Evolutionary conservation across 139 green algal genomes (phyloP), one percentile per base, ranked within the genome.

Genomic region (Micractinium conductrix): DNA sequence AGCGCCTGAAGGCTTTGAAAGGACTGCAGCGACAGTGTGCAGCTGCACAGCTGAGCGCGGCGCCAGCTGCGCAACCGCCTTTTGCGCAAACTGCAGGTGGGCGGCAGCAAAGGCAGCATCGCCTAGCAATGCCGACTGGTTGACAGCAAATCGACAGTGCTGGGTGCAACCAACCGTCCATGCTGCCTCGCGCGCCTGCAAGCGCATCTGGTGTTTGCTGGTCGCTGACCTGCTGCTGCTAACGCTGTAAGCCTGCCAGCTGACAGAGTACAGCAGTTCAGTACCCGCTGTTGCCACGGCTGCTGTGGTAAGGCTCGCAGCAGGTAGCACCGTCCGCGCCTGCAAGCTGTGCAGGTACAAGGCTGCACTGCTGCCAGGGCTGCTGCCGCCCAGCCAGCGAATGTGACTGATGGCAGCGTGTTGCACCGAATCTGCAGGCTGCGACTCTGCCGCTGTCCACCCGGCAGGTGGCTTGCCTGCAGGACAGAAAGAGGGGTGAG

Each of bases 181-280:
- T n/a, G n/a, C n/a, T n/a, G n/a, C n/a, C n/a, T n/a, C n/a, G n/a
- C n/a, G n/a, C n/a, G n/a, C n/a, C n/a, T n/a, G n/a, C n/a, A n/a
- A n/a, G n/a, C n/a, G n/a, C n/a, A n/a, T n/a, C n/a, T n/a, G n/a
- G n/a, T n/a, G n/a, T n/a, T n/a, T n/a, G n/a, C n/a, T n/a, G n/a
- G n/a, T n/a, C n/a, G n/a, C n/a, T n/a, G n/a, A n/a, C n/a, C n/a
- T n/a, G n/a, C n/a, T n/a, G n/a, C n/a, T n/a, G n/a, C n/a, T n/a
- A n/a, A n/a, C 69, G 35, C 65, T 68, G 33, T 67, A 19, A 4
- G 63, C 69, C 65, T 84, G 79, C 79, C 79, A 84, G n/a, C 63
- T 48, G 0, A 76, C 45, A 0, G 44, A 26, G 35, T 78, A 84
- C 42, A 62, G 74, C 33, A 80, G 74, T 35, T 80, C 6, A 8